Evolutionary conservation across 2,329 filamentous ascomycete genomes (phyloP), one percentile per base, ranked within the genome.

Genomic region (Diaporthe longicolla): DNA sequence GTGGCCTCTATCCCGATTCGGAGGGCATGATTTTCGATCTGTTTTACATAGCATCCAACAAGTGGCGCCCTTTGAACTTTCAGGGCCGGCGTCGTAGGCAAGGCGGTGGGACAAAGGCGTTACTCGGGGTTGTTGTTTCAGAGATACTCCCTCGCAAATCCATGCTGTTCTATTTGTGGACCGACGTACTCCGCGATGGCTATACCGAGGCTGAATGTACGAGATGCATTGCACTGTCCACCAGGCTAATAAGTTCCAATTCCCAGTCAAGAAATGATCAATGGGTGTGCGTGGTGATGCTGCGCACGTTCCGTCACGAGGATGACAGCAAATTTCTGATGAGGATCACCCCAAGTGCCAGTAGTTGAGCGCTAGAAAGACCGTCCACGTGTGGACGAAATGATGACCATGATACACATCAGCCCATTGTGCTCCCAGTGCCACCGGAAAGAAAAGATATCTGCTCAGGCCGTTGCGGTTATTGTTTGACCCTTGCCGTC

Each of bases 101-200:
- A 61, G 55, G 40, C 48, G 55, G 43, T 40, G 50, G 70, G 57
- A 68, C 57, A 63, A 63, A 54, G 70, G 70, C 70, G 48, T 55
- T 43, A 54, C 26, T 54, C 43, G 29, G 40, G 45, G 70, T 55
- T 26, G 19, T 32, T 68, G 48, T 68, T 63, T 45, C 50, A 52
- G 48, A 63, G 37, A 55, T 52, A 50, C 57, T 61, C 43, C 69
- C 29, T 50, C 43, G 40, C 55, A 48, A 43, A 29, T 43, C 57
- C 52, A 45, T 29, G 43, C n/a, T 54, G 9, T 43, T 63, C 21
- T 35, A 29, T 26, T 45, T 11, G 24, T 35, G 8, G 19, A 24
- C 10, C 63, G 37, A 15, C 48, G 11, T 29, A 40, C 7, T 54
- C 19, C n/a, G 48, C 45, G 26, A 24, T 21, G 21, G 45, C 19